Percentiles rank a stretch among this genome's conserved stretches.
These are phyloP conservation scores for Carex kokanica DNA, from an alignment of 176 grass and related monocot species.

Conservation along the genomic window DNA sequence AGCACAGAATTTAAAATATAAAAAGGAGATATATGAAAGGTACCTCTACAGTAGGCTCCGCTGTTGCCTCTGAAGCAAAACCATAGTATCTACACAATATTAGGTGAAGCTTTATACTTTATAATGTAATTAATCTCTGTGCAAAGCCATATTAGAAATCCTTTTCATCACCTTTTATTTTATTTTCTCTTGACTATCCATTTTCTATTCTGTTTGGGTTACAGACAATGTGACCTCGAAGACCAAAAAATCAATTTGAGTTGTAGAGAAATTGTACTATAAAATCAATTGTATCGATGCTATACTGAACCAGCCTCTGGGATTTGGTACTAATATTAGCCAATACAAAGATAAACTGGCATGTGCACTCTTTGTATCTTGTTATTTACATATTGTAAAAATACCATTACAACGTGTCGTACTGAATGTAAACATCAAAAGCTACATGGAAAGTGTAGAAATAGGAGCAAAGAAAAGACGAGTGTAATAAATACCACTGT, in stretches of 20 bases:
- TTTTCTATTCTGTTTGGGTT: neutral
- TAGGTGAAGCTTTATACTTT: neutral
- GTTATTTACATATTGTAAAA: neutral
- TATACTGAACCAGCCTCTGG: neutral
- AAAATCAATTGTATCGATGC: neutral
- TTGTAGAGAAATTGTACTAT: neutral
- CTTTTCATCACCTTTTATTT: neutral
- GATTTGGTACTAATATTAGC: neutral
- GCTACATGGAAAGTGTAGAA: neutral
- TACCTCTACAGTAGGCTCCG: conserved; percentile 60
- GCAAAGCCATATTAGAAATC: neutral
- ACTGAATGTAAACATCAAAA: conserved; percentile 15
- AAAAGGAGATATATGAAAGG: neutral
- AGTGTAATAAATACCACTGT: neutral
- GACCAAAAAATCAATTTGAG: neutral
- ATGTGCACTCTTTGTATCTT: neutral
- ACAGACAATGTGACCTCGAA: neutral
- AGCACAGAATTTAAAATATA: neutral
- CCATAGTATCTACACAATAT: conserved; percentile 71
- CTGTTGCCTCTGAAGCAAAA: conserved; percentile 87
- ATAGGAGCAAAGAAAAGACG: neutral
- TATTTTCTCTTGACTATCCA: neutral
- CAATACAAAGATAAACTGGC: neutral
- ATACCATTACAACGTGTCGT: neutral
- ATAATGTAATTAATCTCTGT: neutral